Evolutionary conservation across 352 stramenopile genomes (phyloP).

Genomic region (Phytopythium oedochilum): DNA sequence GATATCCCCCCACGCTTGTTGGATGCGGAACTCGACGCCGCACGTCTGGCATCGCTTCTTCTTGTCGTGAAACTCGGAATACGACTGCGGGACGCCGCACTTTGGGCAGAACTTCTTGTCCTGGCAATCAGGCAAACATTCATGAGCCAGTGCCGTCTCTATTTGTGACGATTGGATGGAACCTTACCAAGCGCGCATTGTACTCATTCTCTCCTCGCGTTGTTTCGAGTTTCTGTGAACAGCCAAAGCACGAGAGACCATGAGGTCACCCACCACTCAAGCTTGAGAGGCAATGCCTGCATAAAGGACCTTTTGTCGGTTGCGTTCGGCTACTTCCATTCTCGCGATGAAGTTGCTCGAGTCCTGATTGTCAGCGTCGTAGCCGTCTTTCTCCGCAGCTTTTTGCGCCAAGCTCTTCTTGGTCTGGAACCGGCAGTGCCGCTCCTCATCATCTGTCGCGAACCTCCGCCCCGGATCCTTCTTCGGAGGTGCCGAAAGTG

Average conservation of each 20-base stretch:
- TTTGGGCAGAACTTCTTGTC: conserved; percentile 80
- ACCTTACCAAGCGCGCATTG: conserved; percentile 38
- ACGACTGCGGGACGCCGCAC: conserved; percentile 64
- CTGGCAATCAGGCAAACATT: conserved; percentile 13
- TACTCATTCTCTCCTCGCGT: conserved; percentile 78
- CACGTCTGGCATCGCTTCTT: conserved; percentile 84
- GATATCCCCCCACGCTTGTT: conserved; percentile 75
- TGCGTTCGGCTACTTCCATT: conserved; percentile 77
- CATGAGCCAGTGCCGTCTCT: too few species aligned
- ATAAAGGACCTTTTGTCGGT: conserved; percentile 77
- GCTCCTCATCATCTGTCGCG: conserved; percentile 65
- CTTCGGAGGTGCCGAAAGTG: conserved; percentile 42
- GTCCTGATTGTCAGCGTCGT: conserved; percentile 15
- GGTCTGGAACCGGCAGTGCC: conserved; percentile 62
- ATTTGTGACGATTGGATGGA: too few species aligned
- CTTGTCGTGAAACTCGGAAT: conserved; percentile 82
- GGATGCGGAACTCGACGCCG: conserved; percentile 63
- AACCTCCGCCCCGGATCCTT: conserved; percentile 41
- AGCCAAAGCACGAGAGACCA: not conserved
- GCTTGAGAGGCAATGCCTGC: too few species aligned
- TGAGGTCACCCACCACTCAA: not conserved
- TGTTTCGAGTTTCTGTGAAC: conserved; percentile 58
- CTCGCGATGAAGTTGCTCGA: conserved; percentile 52
- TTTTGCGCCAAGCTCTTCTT: conserved; percentile 20
- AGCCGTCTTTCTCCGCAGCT: conserved; percentile 12